A percentile compares a stretch with the other conserved stretches of the same genome.
phyloP scores from a whole-genome alignment of 257 asterid genomes.

The Asclepias syriaca region DNA sequence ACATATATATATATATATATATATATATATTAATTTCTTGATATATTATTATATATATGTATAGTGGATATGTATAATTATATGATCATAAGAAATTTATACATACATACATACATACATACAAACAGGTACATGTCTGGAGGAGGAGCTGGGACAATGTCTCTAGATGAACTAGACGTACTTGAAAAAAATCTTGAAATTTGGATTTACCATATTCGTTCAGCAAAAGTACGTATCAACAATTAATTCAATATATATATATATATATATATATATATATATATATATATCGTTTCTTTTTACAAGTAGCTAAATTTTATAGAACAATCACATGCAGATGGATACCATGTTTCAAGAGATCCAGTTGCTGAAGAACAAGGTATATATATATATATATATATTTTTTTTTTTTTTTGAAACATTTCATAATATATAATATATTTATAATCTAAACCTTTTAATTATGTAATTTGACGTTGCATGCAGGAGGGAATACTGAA shows the following conservation, averaged over 20 bases:
- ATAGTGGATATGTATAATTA: no score
- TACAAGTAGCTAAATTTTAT: background rate
- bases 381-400: background rate
- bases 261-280: no score
- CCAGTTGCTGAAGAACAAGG: slow-evolving; percentile 76
- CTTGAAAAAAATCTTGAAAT: slow-evolving; percentile 75
- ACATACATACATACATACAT: background rate
- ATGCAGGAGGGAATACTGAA: slow-evolving; percentile 76
- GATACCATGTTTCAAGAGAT: slow-evolving; percentile 85
- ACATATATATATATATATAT: background rate
- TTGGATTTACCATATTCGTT: slow-evolving; percentile 73
- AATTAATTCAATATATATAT: background rate
- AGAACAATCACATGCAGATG: slow-evolving; percentile 40
- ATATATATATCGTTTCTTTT: background rate
- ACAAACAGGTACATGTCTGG: slow-evolving; percentile 57
- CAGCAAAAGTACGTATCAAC: slow-evolving; percentile 72
- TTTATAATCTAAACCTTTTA: background rate
- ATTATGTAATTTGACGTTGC: background rate
- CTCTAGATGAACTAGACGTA: slow-evolving; percentile 50
- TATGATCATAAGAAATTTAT: no score
- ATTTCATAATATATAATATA: background rate
- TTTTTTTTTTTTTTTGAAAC: background rate
- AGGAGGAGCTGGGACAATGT: slow-evolving; percentile 72
- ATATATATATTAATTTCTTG: background rate
- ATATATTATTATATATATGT: background rate